Percentiles rank a stretch among this genome's conserved stretches.
Evolutionary conservation across 2,329 filamentous ascomycete species (phyloP).

Genomic region (Monilinia polystroma): DNA sequence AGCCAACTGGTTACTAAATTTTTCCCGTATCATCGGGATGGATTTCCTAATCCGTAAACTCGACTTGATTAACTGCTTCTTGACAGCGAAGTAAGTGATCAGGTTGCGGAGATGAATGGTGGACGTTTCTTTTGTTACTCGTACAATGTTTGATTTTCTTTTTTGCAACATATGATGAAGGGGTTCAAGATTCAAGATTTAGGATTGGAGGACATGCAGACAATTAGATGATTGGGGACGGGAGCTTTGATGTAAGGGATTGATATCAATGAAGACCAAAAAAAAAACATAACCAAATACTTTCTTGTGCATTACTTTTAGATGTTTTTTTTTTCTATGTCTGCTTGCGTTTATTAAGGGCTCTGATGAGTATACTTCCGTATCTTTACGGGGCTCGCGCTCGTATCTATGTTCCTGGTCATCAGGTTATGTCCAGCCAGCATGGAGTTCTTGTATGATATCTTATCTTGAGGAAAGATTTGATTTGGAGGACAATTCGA

Average conservation of each 20-base stretch:
- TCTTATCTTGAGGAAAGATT: not conserved
- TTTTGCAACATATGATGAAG: constrained; percentile 11
- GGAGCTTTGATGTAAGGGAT: constrained; percentile 13
- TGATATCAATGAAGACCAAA: constrained; percentile 21
- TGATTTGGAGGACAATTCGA: not conserved
- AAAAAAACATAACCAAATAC: constrained; percentile 7
- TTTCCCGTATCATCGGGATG: not conserved
- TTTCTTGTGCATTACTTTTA: constrained; percentile 15
- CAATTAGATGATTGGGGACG: constrained; percentile 3
- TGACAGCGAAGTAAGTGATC: constrained; percentile 18
- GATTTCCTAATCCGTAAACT: not conserved
- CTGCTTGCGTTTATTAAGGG: not conserved
- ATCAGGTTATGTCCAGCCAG: not conserved
- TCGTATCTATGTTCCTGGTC: constrained; percentile 3
- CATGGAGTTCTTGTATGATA: constrained; percentile 15
- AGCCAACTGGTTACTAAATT: constrained; percentile 21
- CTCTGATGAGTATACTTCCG: not conserved
- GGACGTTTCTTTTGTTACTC: constrained; percentile 15
- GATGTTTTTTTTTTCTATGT: not conserved
- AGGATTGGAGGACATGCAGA: not conserved
- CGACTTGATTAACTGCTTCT: constrained; percentile 7
- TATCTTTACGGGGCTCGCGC: not conserved
- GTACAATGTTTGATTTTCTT: constrained; percentile 1
- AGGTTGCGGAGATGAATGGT: not conserved
- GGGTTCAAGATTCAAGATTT: not conserved